Evolutionary conservation across 2,329 filamentous ascomycete genomes (phyloP), one percentile per base, ranked within the genome.

Genomic region (Alternaria triticimaculans): DNA sequence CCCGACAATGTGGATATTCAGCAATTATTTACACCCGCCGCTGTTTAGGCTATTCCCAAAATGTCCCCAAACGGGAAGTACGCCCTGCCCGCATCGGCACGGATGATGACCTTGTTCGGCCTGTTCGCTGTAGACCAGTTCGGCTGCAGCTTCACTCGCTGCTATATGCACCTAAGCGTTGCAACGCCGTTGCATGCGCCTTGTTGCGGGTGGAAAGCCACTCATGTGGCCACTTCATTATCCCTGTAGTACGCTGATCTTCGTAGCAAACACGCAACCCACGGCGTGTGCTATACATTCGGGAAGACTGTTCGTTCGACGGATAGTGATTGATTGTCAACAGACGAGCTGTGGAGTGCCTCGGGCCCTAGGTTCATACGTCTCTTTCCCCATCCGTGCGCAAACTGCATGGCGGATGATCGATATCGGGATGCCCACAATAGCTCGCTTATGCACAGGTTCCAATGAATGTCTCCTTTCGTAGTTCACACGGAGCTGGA

Each of bases 21-120:
- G 28, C 30, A 55, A 28, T 55, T 44, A 20, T 25, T 50, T 26
- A 55, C 49, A 20, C 55, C 30, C 30, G 25, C 15, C 43, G 45
- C 37, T 33, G 30, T 50, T 61, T 58, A 61, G 59, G 23, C 59
- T 61, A 37, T 51, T 61, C 30, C 37, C 37, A 18, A n/a, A 9
- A 3, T 25, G 11, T 26, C 6, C 18, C 37, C 1, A 23, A 51
- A 20, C 18, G n/a, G 26, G 11, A 18, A 37, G 25, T 28, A 26
- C 37, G 33, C 45, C 23, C 51, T 58, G 59, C 53, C 43, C 25
- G 46, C 59, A 23, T 57, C 59, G 54, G 54, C 26, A 44, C 54
- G 11, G 25, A 61, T 23, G 45, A 20, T n/a, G 21, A 21, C 15
- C 20, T 46, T 21, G 28, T 33, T 60, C 21, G 58, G 43, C 33